Base-by-base conservation (phyloP, 192 early-diverging fungal species). In the Pecoramyces ruminantium region DNA sequence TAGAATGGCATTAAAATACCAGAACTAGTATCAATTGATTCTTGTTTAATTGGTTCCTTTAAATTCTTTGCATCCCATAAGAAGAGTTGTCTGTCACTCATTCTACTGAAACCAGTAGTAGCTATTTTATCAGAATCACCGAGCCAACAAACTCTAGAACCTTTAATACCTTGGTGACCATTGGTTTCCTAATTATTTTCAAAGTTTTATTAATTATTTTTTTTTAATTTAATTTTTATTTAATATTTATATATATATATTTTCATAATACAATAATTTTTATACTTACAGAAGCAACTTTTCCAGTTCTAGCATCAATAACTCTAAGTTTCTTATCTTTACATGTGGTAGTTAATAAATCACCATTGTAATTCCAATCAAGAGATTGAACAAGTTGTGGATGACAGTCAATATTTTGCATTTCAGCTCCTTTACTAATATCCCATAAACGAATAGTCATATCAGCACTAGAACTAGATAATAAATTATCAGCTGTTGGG, bases 1-100 rank as follows among this genome's bases (percentile, higher is more conserved):
- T 93, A 99, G 90, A 94, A 93, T 29, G 98, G 98, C 92, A 99
- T 99, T 29, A 99, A 85, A 82, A 97, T 91, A 78, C 97, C 98
- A 13, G 96, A 93, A 25, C 95, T 95, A 51, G 93, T 96, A 85
- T 99, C 98, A 81, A 99, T 86, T 82, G 90, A 88, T 80, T 89
- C 90, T 79, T 88, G 86, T 79, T 90, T 93, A 40, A 98, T 82
- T 17, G 96, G 97, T 14, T 84, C 86, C 18, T 40, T 78, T 28
- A 96, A 84, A 82, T 88, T 89, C 78, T 79, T 82, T 15, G 92
- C 81, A 83, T 97, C 92, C 96, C 97, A 99, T 30, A 98, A 85
- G 83, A 88, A 94, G 28, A 99, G 84, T 84, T 99, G 96, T n/a
- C 98, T 94, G 85, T 97, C 96, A 82, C 92, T 93, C 87, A 92